phyloP scores from a whole-genome alignment of 106 monocot genomes.

The Dioscorea alata region DNA sequence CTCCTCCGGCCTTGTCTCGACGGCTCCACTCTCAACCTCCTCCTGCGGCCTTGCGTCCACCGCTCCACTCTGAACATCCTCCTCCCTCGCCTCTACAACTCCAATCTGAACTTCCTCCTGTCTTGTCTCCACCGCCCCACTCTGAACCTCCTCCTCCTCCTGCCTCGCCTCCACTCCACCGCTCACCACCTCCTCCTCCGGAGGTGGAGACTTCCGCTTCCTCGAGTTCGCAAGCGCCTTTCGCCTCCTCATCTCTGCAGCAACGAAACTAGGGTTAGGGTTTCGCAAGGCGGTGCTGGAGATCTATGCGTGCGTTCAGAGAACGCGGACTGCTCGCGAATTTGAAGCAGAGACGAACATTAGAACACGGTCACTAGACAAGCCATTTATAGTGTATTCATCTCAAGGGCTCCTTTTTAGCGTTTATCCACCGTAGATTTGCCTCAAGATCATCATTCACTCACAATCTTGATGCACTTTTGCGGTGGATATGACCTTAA shows the following conservation, averaged over 20 bases:
- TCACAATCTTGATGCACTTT: too few relatives aligned
- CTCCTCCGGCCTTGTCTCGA: too few relatives aligned
- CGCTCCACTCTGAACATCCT: not conserved
- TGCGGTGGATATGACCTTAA: too few relatives aligned
- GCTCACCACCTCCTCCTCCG: not conserved
- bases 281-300: not conserved
- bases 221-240: not conserved
- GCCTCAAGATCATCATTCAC: too few relatives aligned
- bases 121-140: constrained; percentile 1
- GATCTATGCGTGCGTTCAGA: not conserved
- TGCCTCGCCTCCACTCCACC: not conserved
- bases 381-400: too few relatives aligned
- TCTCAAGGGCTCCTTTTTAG: too few relatives aligned
- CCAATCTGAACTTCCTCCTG: too few relatives aligned
- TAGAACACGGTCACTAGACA: not conserved
- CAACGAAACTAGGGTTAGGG: constrained; percentile 4
- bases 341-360: not conserved
- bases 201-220: not conserved
- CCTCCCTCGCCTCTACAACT: not conserved
- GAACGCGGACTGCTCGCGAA: not conserved
- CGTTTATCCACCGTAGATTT: too few relatives aligned
- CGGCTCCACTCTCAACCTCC: constrained; percentile 15
- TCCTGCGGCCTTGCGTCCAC: constrained; percentile 11
- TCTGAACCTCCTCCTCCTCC: constrained; percentile 10
- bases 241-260: not conserved